Evolutionary conservation across 371 early-diverging fungal species (phyloP).

Genomic region (Syncephalastrum racemosum): DNA sequence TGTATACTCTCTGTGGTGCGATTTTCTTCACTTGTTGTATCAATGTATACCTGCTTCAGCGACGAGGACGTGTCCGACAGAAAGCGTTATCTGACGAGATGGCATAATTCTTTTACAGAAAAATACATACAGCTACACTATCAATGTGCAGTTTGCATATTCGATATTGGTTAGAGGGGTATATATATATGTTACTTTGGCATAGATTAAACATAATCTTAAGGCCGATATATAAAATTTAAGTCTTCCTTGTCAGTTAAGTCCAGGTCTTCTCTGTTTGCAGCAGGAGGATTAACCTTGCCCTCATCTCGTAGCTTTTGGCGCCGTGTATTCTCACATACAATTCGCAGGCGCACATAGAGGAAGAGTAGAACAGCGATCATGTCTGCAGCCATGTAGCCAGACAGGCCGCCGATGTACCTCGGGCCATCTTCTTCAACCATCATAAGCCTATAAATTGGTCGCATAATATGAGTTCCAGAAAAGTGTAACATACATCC

Average conservation of each 20-base stretch:
- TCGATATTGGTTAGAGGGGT: too few species aligned
- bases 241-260: slow-evolving; percentile 40
- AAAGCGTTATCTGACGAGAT: too few species aligned
- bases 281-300: slow-evolving; percentile 6
- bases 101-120: too few species aligned
- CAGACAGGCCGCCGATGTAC: slow-evolving; percentile 18
- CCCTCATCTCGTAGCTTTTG: slow-evolving; percentile 4
- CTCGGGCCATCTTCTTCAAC: slow-evolving; percentile 14
- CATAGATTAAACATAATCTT: not conserved
- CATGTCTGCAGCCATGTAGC: slow-evolving; percentile 29
- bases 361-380: slow-evolving; percentile 19
- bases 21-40: not conserved
- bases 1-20: slow-evolving; percentile 35
- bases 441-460: slow-evolving; percentile 17
- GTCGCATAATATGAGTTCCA: slow-evolving; percentile 6
- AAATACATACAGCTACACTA: too few species aligned
- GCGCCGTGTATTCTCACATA: slow-evolving; percentile 13
- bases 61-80: too few species aligned
- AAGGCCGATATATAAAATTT: slow-evolving; percentile 36
- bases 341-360: slow-evolving; percentile 11
- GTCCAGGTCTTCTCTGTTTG: slow-evolving; percentile 19
- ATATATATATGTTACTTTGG: too few species aligned
- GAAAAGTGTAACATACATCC: slow-evolving; percentile 14
- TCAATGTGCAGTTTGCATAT: too few species aligned
- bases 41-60: too few species aligned